Evolutionary conservation across 1,284 basidiomycete species (phyloP), one percentile per base, ranked within the genome.

Genomic region (Malassezia sp.): DNA sequence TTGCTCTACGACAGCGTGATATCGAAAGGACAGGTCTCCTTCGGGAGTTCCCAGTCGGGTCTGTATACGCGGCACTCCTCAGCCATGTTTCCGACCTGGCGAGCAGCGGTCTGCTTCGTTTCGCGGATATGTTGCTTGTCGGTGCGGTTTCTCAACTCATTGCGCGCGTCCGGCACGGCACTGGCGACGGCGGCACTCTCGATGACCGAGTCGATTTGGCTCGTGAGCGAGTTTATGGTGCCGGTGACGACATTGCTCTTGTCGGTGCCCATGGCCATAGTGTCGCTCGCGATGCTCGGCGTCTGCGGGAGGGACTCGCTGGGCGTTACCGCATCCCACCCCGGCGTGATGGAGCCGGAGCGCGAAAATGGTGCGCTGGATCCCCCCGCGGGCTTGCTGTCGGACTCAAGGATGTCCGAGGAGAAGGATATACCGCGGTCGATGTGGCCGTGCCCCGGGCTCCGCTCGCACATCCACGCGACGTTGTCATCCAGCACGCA

Each of bases 401-500:
- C 38, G 22, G n/a, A 17, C 12, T 35, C 39, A 24, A 38, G 21
- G 23, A 54, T 32, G 21, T 56, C 54, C 6, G 52, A 53, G 1
- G 47, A 39, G 30, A 50, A 45, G n/a, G 51, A 47, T 38, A 56
- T 34, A 23, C 41, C 45, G 15, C 50, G 47, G 17, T 31, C 22
- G 20, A 44, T 39, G 23, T 40, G 34, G 15, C 41, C 32, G 1
- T 31, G 22, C 1, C 49, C 55, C 11, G 59, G 60, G 8, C 60
- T 41, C 2, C 63, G 52, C 32, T 53, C 53, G 12, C 52, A 52
- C 63, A 67, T 67, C 64, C 64, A 67, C 18, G 45, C 61, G 15
- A 67, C 52, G 37, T 67, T 67, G 47, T 67, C 63, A 12, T 61
- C 57, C 18, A 67, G 54, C 18, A 66, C 64, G 20, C 49, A 57